A percentile compares a stretch with the other conserved stretches of the same genome.
phyloP scores from a whole-genome alignment of 257 asterid species.

The Cinchona pubescens region DNA sequence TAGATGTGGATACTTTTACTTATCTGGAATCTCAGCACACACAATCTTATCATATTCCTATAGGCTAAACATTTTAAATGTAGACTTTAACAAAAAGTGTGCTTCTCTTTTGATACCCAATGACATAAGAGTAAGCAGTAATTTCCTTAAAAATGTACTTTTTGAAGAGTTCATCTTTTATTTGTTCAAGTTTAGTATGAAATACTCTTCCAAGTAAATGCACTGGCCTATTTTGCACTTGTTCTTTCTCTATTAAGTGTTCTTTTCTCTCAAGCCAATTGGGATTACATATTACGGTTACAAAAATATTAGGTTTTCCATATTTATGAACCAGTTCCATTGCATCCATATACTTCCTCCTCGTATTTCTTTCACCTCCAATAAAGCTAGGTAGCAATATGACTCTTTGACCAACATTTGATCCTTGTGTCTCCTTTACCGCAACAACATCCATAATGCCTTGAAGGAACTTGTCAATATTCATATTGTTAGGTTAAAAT shows the following conservation, averaged over 20 bases:
- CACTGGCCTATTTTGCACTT: neutral
- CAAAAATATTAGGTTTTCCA: neutral
- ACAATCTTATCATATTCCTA: constrained; percentile 1
- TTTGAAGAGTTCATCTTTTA: neutral
- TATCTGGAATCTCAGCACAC: neutral
- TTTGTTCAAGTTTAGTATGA: neutral
- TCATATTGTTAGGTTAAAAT: too few species aligned
- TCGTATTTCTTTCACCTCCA: too few species aligned
- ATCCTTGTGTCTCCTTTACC: neutral
- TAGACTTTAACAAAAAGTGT: neutral
- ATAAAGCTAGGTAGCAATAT: neutral
- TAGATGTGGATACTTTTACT: neutral
- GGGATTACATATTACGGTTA: neutral
- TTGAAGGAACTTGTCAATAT: neutral
- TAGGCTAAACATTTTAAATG: neutral
- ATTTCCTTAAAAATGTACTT: neutral
- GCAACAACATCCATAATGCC: neutral
- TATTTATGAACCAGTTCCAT: neutral
- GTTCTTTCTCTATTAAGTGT: neutral
- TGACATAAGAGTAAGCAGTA: neutral
- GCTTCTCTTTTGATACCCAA: neutral
- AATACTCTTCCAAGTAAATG: neutral
- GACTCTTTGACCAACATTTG: neutral
- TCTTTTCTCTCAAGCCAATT: neutral
- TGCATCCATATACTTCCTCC: too few species aligned